phyloP scores from a whole-genome alignment of 257 asterid genomes.

The Dorcoceras hygrometricum region DNA sequence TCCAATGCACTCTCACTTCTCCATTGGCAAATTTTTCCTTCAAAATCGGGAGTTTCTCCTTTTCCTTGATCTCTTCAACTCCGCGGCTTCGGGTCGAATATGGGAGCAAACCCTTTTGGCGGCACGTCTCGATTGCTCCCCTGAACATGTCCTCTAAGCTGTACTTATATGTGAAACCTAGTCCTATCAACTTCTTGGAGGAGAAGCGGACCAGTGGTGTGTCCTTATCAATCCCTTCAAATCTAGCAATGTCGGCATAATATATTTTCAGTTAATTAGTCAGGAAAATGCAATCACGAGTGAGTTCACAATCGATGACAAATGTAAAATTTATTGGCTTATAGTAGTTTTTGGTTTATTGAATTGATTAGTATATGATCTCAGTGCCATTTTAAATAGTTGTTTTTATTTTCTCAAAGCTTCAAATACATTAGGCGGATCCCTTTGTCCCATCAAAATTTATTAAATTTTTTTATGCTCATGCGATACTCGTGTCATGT shows the following conservation, averaged over 20 bases:
- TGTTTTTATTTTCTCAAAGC: no score
- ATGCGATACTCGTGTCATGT: no score
- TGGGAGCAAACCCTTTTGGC: slow-evolving; percentile 70
- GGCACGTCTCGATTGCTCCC: slow-evolving; percentile 77
- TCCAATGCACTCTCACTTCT: slow-evolving; percentile 15
- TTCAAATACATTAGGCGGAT: no score
- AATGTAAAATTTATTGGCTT: no score
- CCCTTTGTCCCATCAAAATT: no score
- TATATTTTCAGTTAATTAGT: no score
- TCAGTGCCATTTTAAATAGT: no score
- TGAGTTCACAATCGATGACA: no score
- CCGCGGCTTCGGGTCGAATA: slow-evolving; percentile 38
- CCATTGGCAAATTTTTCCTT: slow-evolving; percentile 21
- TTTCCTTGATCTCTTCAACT: slow-evolving; percentile 37
- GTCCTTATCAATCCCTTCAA: slow-evolving; percentile 72
- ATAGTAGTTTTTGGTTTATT: no score
- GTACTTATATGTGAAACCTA: slow-evolving; percentile 79
- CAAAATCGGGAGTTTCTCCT: slow-evolving; percentile 6
- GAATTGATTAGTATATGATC: no score
- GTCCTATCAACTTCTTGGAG: slow-evolving; percentile 58
- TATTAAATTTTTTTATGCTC: no score
- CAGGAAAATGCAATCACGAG: slow-evolving; percentile 5
- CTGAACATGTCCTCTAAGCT: slow-evolving; percentile 73
- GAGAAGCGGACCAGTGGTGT: slow-evolving; percentile 65
- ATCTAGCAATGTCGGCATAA: slow-evolving; percentile 42